Conservation (phyloP, 2,329 filamentous ascomycete genomes). For the Neocatenulostroma microsporum region DNA sequence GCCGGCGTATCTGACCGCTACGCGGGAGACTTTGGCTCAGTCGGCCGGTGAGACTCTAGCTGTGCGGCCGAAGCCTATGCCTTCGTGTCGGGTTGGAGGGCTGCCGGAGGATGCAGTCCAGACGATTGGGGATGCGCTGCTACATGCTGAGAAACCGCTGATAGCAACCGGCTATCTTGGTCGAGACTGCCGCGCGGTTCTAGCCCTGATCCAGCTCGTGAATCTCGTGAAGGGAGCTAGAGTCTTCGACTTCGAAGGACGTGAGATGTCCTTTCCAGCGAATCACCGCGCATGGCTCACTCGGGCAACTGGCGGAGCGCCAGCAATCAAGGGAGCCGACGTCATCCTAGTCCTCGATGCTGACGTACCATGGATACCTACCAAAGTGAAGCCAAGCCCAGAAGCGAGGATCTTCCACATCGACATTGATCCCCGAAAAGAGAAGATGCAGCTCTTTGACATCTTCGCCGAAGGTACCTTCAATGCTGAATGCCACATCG, state of each 20-base stretch:
- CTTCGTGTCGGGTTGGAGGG: constrained; percentile 52
- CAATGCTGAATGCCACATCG: constrained; percentile 39
- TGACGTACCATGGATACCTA: constrained; percentile 83
- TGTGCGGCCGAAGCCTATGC: constrained; percentile 52
- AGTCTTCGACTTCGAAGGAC: constrained; percentile 64
- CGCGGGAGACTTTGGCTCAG: constrained; percentile 73
- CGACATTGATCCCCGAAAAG: constrained; percentile 56
- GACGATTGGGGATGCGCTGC: constrained; percentile 54
- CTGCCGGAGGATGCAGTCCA: constrained; percentile 45
- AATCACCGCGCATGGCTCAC: constrained; percentile 51
- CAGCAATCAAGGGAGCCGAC: constrained; percentile 64
- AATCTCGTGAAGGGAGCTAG: constrained; percentile 56
- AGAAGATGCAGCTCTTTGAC: constrained; percentile 48
- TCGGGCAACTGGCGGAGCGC: constrained; percentile 61
- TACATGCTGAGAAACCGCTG: constrained; percentile 55
- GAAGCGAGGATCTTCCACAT: constrained; percentile 53
- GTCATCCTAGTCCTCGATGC: constrained; percentile 75
- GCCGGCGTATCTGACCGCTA: constrained; percentile 66
- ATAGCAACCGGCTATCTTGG: constrained; percentile 61
- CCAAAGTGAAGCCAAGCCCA: constrained; percentile 50
- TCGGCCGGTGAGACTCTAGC: constrained; percentile 38
- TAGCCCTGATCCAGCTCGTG: constrained; percentile 55
- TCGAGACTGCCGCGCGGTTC: constrained; percentile 54
- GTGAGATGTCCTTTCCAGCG: constrained; percentile 68
- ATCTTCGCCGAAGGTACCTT: constrained; percentile 42